Conservation (phyloP, 768 basidiomycete species). For the Terana coerulea region DNA sequence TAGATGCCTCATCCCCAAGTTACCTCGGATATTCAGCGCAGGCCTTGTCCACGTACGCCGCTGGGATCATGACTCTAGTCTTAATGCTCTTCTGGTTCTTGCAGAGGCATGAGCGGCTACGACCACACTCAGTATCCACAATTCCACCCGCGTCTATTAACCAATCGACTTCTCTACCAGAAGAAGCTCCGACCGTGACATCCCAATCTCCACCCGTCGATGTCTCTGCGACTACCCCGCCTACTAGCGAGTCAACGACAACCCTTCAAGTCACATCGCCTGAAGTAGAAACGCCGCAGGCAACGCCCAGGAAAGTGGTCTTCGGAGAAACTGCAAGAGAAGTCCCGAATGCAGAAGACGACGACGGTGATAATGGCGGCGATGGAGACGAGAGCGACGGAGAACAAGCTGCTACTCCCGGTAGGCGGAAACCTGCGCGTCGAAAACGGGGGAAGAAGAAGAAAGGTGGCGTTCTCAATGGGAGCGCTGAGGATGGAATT, state of each 20-base stretch:
- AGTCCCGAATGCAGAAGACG: conserved; percentile 23
- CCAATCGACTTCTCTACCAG: too few species aligned
- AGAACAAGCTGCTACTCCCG: conserved; percentile 39
- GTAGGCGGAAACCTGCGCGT: conserved; percentile 31
- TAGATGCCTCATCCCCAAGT: conserved; percentile 1
- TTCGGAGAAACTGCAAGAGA: not conserved
- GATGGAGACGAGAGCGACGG: conserved; percentile 63
- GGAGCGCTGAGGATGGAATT: conserved; percentile 15
- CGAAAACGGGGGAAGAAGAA: conserved; percentile 29
- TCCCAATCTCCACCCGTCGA: too few species aligned
- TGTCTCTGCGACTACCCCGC: too few species aligned
- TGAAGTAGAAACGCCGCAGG: not conserved
- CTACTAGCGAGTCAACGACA: too few species aligned
- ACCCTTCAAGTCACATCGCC: too few species aligned
- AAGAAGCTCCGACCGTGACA: too few species aligned
- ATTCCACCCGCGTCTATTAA: too few species aligned
- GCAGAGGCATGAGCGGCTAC: not conserved
- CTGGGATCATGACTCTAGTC: conserved; percentile 8
- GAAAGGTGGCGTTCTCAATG: conserved; percentile 20
- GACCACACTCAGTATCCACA: not conserved
- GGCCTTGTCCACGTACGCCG: conserved; percentile 12
- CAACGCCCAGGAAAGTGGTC: conserved; percentile 1
- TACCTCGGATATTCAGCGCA: not conserved
- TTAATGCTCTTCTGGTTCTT: conserved; percentile 1
- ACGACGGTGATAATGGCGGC: conserved; percentile 24